Base-by-base conservation (phyloP, 2,329 filamentous ascomycete species). In the Monosporascus cannonballus region DNA sequence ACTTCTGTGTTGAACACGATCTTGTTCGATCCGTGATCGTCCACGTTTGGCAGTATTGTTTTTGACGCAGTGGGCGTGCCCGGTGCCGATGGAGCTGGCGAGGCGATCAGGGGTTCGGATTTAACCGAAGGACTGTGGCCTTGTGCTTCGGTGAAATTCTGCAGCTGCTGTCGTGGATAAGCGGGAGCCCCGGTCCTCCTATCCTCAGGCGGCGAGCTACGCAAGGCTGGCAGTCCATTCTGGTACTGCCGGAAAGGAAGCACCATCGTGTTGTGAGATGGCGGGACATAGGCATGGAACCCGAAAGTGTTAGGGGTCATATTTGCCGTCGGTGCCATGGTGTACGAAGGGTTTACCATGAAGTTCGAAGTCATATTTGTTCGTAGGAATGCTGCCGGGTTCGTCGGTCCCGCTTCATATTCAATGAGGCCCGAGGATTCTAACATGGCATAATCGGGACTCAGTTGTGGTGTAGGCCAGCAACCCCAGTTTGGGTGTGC, bases 1-100 rank as follows among this genome's bases (percentile, higher is more conserved):
- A 96, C 85, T 54, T 90, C 83, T 0, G 91, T 96, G n/a, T 82
- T 79, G 67, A 92, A 93, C 55, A 81, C 78, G 39, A 83, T 72
- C n/a, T 80, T 74, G 24, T 76, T 69, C 1, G 73, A 69, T 54
- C 75, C 71, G 54, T 74, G 67, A 30, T 76, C 71, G 9, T 74
- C 71, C 58, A 72, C 72, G 67, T 77, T 80, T 58, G 69, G 68
- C 4, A 68, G 70, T 53, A 76, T 73, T 11, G 68, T 72, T 64
- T 74, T 76, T 34, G 72, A 64, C 17, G 49, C 52, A 18, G 54
- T 56, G 9, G 55, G 52, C 18, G 18, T 49, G 30, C 48, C 34
- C 48, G 50, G 27, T 59, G 4, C 56, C 52, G 7, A 55, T 39
- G 27, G 47, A 50, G 20, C 54, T 56, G 22, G 38, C 50, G 17